Conservation (phyloP, 1,284 basidiomycete species). For the Inonotus obliquus region DNA sequence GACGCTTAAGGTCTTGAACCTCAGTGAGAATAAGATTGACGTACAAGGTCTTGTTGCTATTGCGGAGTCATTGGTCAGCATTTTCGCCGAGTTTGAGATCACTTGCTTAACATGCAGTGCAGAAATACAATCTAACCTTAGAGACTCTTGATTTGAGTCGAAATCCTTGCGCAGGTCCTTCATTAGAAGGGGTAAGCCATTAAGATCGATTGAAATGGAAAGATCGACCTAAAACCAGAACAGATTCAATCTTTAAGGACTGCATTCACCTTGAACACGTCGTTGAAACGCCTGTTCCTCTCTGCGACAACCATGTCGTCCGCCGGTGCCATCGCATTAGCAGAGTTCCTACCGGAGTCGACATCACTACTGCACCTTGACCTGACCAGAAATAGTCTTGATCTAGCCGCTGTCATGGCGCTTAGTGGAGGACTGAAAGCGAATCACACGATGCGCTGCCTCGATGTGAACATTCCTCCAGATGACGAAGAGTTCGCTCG, state of each 20-base stretch:
- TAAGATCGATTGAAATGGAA: background rate
- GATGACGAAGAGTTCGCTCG: slow-evolving; percentile 86
- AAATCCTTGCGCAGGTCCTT: slow-evolving; percentile 90
- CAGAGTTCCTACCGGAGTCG: slow-evolving; percentile 93
- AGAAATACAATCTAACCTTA: slow-evolving; percentile 94
- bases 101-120: background rate
- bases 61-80: slow-evolving; percentile 82
- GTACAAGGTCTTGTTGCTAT: slow-evolving; percentile 74
- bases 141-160: slow-evolving; percentile 92
- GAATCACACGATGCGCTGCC: slow-evolving; percentile 84
- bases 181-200: slow-evolving; percentile 73
- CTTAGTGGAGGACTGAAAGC: slow-evolving; percentile 79
- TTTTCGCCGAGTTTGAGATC: background rate
- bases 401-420: slow-evolving; percentile 90
- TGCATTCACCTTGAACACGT: slow-evolving; percentile 89
- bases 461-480: slow-evolving; percentile 90
- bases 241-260: slow-evolving; percentile 87
- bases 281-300: slow-evolving; percentile 90
- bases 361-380: slow-evolving; percentile 85
- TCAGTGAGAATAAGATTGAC: slow-evolving; percentile 93
- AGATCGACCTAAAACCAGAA: background rate
- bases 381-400: slow-evolving; percentile 76
- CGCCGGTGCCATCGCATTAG: slow-evolving; percentile 88
- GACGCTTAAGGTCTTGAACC: slow-evolving; percentile 89
- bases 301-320: slow-evolving; percentile 80